Percentiles rank a stretch among this genome's conserved stretches.
Evolutionary conservation across 805 yeast species (phyloP).

Genomic region (Hanseniaspora hatyaiensis): DNA sequence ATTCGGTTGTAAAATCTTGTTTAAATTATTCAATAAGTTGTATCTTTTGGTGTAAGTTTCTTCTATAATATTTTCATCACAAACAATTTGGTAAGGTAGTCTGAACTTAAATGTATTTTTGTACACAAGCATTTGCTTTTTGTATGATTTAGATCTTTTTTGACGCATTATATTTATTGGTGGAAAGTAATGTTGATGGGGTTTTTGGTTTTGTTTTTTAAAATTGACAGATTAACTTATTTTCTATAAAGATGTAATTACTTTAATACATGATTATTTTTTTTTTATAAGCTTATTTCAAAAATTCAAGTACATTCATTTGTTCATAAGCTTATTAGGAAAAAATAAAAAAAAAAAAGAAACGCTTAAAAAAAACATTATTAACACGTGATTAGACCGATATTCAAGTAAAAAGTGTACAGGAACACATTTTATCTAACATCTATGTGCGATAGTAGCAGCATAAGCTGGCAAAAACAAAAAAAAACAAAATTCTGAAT

Average conservation of each 20-base stretch:
- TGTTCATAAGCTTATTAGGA: background rate
- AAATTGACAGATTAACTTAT: background rate
- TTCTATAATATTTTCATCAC: constrained; percentile 68
- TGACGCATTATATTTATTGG: too few relatives aligned
- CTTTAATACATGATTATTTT: too few relatives aligned
- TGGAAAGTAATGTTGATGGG: constrained; percentile 16
- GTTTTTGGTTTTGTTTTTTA: background rate
- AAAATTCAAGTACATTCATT: background rate
- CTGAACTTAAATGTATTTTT: constrained; percentile 81
- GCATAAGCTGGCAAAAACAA: background rate
- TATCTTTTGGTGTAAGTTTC: constrained; percentile 56
- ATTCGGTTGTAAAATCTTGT: constrained; percentile 55
- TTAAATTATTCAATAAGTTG: constrained; percentile 70
- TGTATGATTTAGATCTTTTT: constrained; percentile 86
- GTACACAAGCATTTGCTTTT: constrained; percentile 82
- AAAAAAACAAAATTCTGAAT: background rate
- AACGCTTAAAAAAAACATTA: background rate
- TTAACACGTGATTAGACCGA: background rate
- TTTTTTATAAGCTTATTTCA: too few relatives aligned
- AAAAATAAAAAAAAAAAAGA: background rate
- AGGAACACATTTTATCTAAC: too few relatives aligned
- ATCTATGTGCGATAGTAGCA: too few relatives aligned
- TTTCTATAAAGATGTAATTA: too few relatives aligned
- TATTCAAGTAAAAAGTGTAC: background rate
- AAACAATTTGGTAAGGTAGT: constrained; percentile 81